Base-by-base conservation (phyloP, 345 rosid genomes). In the Dipteronia sinensis region DNA sequence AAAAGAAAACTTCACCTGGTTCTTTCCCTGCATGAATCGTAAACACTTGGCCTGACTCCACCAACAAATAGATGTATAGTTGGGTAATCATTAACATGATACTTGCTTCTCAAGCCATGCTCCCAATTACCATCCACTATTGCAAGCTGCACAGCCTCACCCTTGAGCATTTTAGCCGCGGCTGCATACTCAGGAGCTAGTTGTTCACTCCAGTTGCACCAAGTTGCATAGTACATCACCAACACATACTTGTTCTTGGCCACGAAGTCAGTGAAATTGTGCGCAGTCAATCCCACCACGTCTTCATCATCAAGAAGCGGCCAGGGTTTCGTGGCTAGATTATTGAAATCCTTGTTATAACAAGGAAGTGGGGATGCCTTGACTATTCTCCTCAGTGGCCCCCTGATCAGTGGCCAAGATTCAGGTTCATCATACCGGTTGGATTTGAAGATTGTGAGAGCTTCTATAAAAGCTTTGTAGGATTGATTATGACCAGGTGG, bases 201-300 rank as follows among this genome's bases (percentile, higher is more conserved):
- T 42, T 42, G 46, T 42, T 42, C 9, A 42, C 46, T 42, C 46
- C 46, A 42, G 7, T 42, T 42, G 46, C 46, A 42, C 46, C 46
- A 42, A 42, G 46, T 6, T 8, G 10, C 46, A 1, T 6, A 42
- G 46, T 42, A 42, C 46, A 42, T 42, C 46, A 42, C 46, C 46
- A 42, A 42, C 55, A 83, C 84, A 67, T 81, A 76, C 66, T 76
- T 78, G 22, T 83, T 75, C 71, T 69, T 80, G 42, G 65, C 51
- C 6, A 85, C 38, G 79, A 88, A 83, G 27, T 83, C 81, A 13
- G 80, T 80, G 78, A 86, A 87, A 67, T 88, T 88, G 16, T 73
- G 77, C 65, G 75, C 81, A 16, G 67, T 82, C 82, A 86, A 31
- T 13, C 83, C 79, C 73, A 81, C 90, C 20, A 87, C 87, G 76